Percentiles rank a stretch among this genome's conserved stretches.
These are phyloP conservation scores for Wickerhamomyces ciferrii DNA, from an alignment of 805 yeast species.

Conservation along the genomic window DNA sequence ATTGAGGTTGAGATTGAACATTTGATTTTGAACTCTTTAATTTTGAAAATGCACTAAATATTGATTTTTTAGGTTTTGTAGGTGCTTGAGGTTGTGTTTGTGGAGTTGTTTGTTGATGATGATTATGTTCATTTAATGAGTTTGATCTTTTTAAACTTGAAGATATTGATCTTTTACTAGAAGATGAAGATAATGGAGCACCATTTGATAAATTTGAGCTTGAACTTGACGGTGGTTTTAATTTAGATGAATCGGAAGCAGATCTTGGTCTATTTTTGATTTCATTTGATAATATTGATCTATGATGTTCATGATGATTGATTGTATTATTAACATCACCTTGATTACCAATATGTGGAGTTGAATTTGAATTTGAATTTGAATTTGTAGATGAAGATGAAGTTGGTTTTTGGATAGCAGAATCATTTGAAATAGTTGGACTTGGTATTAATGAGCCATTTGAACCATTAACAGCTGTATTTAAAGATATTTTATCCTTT, in stretches of 20 bases:
- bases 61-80: conserved; percentile 17
- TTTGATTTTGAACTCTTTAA: conserved; percentile 10
- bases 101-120: background rate
- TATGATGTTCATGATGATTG: background rate
- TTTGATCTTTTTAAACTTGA: conserved; percentile 13
- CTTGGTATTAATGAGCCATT: background rate
- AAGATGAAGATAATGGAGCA: background rate
- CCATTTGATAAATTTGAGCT: background rate
- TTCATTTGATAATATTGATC: background rate
- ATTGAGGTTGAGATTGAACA: conserved; percentile 12
- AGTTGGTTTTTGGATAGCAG: background rate
- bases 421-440: conserved; percentile 1
- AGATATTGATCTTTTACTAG: background rate
- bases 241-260: background rate
- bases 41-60: conserved; percentile 26
- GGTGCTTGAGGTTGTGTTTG: background rate
- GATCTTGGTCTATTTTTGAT: background rate
- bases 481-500: background rate
- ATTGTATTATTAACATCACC: background rate
- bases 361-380: background rate
- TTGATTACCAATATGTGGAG: background rate
- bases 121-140: conserved; percentile 8
- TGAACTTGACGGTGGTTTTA: background rate
- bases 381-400: background rate
- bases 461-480: background rate